These are phyloP conservation scores for Paxillus rubicundulus DNA, from an alignment of 768 basidiomycete genomes.

Conservation along the genomic window DNA sequence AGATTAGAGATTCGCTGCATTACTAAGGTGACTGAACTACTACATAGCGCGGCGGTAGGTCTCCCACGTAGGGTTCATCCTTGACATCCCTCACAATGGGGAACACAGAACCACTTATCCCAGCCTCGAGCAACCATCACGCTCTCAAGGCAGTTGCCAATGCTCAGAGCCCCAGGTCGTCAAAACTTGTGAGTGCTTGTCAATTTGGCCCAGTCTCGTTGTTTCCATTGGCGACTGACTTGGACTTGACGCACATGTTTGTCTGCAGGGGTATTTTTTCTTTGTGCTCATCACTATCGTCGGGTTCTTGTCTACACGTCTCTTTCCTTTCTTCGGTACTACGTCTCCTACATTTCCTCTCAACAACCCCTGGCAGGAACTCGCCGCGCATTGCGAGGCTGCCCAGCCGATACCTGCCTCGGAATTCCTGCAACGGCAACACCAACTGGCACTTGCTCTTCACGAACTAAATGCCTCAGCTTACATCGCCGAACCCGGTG, in stretches of 20 bases:
- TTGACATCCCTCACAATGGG: conserved; percentile 11
- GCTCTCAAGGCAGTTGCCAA: background rate
- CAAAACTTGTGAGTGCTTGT: conserved; percentile 13
- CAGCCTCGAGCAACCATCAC: background rate
- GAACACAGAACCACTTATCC: background rate
- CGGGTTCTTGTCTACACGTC: conserved; percentile 4
- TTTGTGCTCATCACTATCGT: conserved; percentile 7
- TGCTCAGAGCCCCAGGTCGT: background rate
- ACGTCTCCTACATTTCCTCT: background rate
- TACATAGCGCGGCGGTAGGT: no score
- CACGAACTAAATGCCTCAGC: conserved; percentile 53
- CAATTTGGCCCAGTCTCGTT: no score
- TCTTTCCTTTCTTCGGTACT: background rate
- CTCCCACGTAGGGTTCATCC: no score
- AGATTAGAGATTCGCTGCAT: no score
- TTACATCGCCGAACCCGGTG: conserved; percentile 79
- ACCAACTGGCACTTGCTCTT: conserved; percentile 48
- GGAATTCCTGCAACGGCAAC: conserved; percentile 56
- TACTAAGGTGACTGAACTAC: no score
- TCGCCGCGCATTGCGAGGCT: conserved; percentile 45
- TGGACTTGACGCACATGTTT: background rate
- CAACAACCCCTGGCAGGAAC: conserved; percentile 21
- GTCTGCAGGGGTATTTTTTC: conserved; percentile 4
- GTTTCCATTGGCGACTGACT: no score
- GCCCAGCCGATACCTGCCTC: conserved; percentile 44